Evolutionary conservation across 169 alveolate genomes (phyloP).

Genomic region (Cystoisospora suis): DNA sequence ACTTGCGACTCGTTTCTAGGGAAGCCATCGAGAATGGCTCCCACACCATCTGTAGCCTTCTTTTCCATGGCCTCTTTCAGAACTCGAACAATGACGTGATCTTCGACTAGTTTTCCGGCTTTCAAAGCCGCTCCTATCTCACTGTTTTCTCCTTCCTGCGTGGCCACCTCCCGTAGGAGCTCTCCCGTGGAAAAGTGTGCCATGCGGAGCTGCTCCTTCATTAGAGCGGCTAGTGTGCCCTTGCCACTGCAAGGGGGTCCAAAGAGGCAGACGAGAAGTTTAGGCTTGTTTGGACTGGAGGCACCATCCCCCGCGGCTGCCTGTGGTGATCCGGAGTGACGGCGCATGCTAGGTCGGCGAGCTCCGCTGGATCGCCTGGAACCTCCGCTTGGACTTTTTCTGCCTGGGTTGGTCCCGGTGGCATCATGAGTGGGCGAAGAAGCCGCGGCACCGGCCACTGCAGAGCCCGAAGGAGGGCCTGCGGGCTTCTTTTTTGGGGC

Average conservation of each 20-base stretch:
- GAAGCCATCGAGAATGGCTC: conserved; percentile 26
- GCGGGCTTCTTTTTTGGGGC: no score
- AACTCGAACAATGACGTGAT: neutral
- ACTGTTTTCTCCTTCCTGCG: conserved; percentile 18
- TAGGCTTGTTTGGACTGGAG: no score
- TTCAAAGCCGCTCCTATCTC: neutral
- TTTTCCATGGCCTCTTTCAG: conserved; percentile 5
- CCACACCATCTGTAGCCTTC: neutral
- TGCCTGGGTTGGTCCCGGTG: no score
- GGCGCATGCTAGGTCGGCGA: no score
- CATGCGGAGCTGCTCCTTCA: neutral
- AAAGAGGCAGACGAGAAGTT: neutral
- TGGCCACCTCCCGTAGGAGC: neutral
- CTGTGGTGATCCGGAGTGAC: no score
- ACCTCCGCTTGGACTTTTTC: no score
- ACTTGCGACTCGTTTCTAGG: conserved; percentile 9
- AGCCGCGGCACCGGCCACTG: no score
- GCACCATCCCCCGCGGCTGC: no score
- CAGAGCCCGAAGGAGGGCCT: no score
- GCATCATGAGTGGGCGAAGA: no score
- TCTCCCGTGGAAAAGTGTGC: conserved; percentile 5
- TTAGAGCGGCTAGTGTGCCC: neutral
- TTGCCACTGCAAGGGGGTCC: conserved; percentile 41
- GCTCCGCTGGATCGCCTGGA: no score
- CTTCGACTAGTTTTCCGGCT: neutral